Base-by-base conservation (phyloP, 768 basidiomycete genomes). In the Psilocybe azurescens region DNA sequence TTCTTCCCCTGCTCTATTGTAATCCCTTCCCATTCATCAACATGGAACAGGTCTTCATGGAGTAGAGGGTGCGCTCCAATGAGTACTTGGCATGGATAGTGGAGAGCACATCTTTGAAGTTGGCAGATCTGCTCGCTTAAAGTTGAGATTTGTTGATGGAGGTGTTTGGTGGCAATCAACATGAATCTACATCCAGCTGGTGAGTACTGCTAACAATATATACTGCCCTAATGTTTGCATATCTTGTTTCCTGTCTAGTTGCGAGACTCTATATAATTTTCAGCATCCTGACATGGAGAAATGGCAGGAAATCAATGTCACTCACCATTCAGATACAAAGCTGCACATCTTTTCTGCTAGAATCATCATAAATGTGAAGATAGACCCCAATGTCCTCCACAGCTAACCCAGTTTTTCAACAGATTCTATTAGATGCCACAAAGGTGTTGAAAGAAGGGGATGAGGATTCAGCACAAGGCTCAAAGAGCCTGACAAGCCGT, bases 221-320 rank as follows among this genome's bases (percentile, higher is more conserved):
- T 38, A 20, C 10, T 10, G 36, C 20, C 20, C 20, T 20, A 20
- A 20, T 20, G 20, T 20, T 20, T 18, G 44, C 71, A 11, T 70
- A 86, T 88, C 91, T 83, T 58, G 89, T 90, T 61, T 89, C 89
- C 73, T 91, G 88, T 11, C 90, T 90, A n/a, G 90, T 91, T 0
- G 89, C 84, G n/a, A 91, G 77, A 67, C 87, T 89, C 88, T 89
- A 56, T 11, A 29, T 46, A 39, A 28, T 13, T 9, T 20, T 56
- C 11, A 53, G 44, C 13, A 30, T 18, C 16, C 58, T 11, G 63
- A 33, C n/a, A 38, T 14, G 24, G 13, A n/a, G 29, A 59, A 44
- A 59, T 8, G 20, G 29, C 53, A 49, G 62, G 63, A 55, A 47
- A 53, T 53, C 49, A 5, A 48, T 5, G 46, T 65, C 24, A 61